phyloP scores from a whole-genome alignment of 2,329 filamentous ascomycete genomes.

The Phialocephala sp. region DNA sequence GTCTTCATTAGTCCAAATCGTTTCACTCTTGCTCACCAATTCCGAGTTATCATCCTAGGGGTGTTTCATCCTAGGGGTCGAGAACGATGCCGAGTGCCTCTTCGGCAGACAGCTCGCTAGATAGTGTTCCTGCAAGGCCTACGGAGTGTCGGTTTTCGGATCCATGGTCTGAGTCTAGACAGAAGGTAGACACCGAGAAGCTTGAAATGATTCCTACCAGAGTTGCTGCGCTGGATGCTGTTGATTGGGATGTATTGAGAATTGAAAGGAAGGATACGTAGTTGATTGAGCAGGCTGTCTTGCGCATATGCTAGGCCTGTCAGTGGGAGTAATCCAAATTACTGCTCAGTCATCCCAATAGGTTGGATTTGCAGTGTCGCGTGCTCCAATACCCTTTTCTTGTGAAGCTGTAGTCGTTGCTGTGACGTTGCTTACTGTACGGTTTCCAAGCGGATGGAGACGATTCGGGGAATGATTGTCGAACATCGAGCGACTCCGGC shows the following conservation, averaged over 20 bases:
- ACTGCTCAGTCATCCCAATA: no score
- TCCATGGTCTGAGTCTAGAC: background rate
- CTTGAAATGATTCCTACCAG: slow-evolving; percentile 4
- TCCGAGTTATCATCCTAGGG: background rate
- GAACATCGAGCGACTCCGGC: background rate
- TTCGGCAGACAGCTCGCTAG: background rate
- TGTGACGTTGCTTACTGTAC: slow-evolving; percentile 3
- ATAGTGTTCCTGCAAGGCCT: background rate
- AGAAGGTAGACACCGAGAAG: slow-evolving; percentile 9
- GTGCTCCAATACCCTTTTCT: background rate
- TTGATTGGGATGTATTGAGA: slow-evolving; percentile 12
- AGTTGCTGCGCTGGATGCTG: slow-evolving; percentile 9
- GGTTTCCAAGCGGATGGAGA: no score
- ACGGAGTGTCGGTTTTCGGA: background rate
- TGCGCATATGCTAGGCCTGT: background rate
- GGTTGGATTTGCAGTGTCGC: background rate
- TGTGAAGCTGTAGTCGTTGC: background rate
- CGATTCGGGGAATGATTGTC: no score
- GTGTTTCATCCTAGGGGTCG: background rate
- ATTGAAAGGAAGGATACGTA: slow-evolving; percentile 10
- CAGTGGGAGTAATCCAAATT: background rate
- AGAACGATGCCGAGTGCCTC: slow-evolving; percentile 3
- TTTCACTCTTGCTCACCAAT: background rate
- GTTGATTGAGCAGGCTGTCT: slow-evolving; percentile 5
- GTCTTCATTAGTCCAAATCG: background rate